Evolutionary conservation across 352 stramenopile species (phyloP).

Genomic region (Pythium rishiriense): DNA sequence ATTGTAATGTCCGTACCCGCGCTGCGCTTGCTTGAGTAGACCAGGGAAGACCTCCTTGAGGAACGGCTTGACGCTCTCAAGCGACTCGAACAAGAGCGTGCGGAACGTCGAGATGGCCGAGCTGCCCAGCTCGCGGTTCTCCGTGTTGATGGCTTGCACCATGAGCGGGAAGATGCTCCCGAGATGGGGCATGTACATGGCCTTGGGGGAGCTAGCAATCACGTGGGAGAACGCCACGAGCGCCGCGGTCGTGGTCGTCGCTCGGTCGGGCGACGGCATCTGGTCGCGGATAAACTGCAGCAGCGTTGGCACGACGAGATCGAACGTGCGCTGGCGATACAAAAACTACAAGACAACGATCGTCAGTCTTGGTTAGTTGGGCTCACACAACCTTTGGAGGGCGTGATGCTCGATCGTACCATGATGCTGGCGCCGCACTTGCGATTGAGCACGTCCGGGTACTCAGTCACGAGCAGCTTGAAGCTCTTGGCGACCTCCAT

Average conservation of each 20-base stretch:
- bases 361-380: background rate
- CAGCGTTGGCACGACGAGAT: constrained; percentile 70
- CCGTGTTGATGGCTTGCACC: constrained; percentile 79
- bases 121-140: constrained; percentile 68
- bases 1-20: constrained; percentile 46
- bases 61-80: constrained; percentile 82
- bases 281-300: constrained; percentile 63
- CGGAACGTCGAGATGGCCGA: constrained; percentile 83
- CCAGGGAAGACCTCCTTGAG: constrained; percentile 84
- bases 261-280: constrained; percentile 15
- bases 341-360: constrained; percentile 49
- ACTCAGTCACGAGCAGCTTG: constrained; percentile 76
- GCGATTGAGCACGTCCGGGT: constrained; percentile 78
- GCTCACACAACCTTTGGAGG: background rate
- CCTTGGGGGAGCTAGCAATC: constrained; percentile 79
- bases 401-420: constrained; percentile 33
- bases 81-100: constrained; percentile 68
- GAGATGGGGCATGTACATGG: constrained; percentile 74
- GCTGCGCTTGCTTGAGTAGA: constrained; percentile 80
- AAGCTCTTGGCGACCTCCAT: constrained; percentile 83
- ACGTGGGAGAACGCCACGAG: constrained; percentile 80
- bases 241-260: constrained; percentile 53
- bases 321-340: constrained; percentile 80
- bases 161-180: constrained; percentile 83
- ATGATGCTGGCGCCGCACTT: constrained; percentile 82